Conservation (phyloP, 768 basidiomycete genomes). For the Mycena olivaceomarginata region DNA sequence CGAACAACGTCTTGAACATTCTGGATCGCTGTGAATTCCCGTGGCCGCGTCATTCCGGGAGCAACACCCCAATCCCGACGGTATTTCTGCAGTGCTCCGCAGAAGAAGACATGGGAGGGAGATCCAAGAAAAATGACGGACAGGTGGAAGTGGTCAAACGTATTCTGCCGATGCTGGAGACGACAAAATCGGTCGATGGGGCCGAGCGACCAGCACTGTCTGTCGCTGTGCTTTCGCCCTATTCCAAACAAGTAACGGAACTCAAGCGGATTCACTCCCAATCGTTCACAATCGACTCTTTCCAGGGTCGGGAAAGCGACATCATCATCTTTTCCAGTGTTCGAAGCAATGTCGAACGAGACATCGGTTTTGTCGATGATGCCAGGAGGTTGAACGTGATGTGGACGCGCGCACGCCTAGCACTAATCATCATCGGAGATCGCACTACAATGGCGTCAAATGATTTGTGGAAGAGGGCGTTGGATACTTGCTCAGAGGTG, state of each 20-base stretch:
- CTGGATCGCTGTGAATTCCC: conserved; percentile 68
- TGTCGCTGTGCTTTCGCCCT: conserved; percentile 76
- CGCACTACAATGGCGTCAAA: conserved; percentile 66
- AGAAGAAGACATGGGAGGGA: conserved; percentile 75
- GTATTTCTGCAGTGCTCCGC: conserved; percentile 75
- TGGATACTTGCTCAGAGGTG: conserved; percentile 61
- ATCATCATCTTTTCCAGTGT: conserved; percentile 81
- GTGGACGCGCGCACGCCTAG: conserved; percentile 80
- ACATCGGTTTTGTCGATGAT: conserved; percentile 82
- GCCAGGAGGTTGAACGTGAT: conserved; percentile 78
- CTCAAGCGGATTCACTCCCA: conserved; percentile 62
- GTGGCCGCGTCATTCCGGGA: conserved; percentile 65
- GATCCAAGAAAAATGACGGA: conserved; percentile 77
- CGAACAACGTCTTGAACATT: conserved; percentile 59
- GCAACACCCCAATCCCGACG: conserved; percentile 65
- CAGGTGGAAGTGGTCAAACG: conserved; percentile 73
- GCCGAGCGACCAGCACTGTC: conserved; percentile 46
- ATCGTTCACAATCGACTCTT: conserved; percentile 75
- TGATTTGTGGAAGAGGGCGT: conserved; percentile 72
- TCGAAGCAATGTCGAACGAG: conserved; percentile 73
- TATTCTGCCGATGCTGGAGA: conserved; percentile 63
- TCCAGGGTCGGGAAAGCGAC: conserved; percentile 83
- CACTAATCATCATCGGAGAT: conserved; percentile 78
- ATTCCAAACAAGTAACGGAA: conserved; percentile 72
- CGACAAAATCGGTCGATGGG: conserved; percentile 48